Evolutionary conservation across 179 eudicot genomes (phyloP).

Genomic region (Sideroxylon spinosum): DNA sequence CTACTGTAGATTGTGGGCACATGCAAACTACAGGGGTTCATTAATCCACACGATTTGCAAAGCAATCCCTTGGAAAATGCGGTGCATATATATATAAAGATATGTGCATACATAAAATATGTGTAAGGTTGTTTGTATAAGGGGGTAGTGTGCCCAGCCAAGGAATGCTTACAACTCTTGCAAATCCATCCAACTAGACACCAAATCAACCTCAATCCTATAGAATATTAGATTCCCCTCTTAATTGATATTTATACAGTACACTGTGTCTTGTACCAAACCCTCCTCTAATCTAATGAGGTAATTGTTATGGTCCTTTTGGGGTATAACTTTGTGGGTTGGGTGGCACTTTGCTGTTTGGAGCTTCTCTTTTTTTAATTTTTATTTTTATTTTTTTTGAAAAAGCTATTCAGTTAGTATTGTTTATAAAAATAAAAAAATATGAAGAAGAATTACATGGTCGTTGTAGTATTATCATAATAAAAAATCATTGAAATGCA

Average conservation of each 20-base stretch:
- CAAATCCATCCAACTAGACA: conserved; percentile 33
- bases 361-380: neutral
- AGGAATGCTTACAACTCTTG: conserved; percentile 10
- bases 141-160: neutral
- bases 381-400: no score
- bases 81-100: neutral
- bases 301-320: neutral
- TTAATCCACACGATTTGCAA: conserved; percentile 25
- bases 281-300: neutral
- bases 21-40: conserved; percentile 27
- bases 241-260: neutral
- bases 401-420: no score
- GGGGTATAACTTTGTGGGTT: neutral
- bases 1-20: conserved; percentile 55
- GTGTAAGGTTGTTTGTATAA: neutral
- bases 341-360: neutral
- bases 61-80: conserved; percentile 23
- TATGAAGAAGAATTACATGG: no score
- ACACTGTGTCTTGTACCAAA: conserved; percentile 6
- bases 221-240: conserved; percentile 12
- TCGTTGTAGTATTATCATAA: no score
- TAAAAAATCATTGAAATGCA: no score
- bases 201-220: conserved; percentile 39
- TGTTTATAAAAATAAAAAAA: no score
- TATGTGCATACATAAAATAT: neutral